Evolutionary conservation across 495 filamentous ascomycete genomes (phyloP), one percentile per base, ranked within the genome.

Genomic region (Penicillium paxilli): DNA sequence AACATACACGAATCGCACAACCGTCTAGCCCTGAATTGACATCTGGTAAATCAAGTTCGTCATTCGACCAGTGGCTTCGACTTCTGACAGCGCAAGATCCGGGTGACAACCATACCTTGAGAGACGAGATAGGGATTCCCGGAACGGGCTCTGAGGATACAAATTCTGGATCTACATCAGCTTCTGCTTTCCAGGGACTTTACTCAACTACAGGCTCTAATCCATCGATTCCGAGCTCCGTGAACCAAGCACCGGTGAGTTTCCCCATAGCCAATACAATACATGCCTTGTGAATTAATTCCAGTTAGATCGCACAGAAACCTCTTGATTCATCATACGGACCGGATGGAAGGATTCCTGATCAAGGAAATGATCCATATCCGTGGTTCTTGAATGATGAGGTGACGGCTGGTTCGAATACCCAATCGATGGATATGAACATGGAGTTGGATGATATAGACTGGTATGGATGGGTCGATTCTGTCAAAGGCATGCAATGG

Each of bases 381-480:
- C 56, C 67, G 24, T 76, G 73, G 71, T 44, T 76, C 0, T 61
- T 52, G 57, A 55, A 64, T 22, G 72, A 77, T 41, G 48, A 60
- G 12, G 56, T 65, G 8, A 52, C 53, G 0, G 55, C 59, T 1
- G 55, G 54, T 32, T 47, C 60, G 45, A 32, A 56, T 5, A 62
- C 68, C 17, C 60, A 60, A 1, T 52, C 64, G 42, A 17, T 69
- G 12, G 65, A 76, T 21, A 46, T 52, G 21, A 65, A 68, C n/a
- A 63, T 73, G 59, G 72, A 76, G 3, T 32, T 76, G 22, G 75
- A 74, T 37, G 69, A 74, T 8, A 54, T 79, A 17, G 66, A 81
- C 50, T 81, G 78, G 78, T 69, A 78, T 55, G 69, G 69, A 44
- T 81, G 77, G 78, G 64, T 80, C 33, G 71, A 74, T 22, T 73